These are phyloP conservation scores for Beta corolliflora DNA, from an alignment of 179 eudicot genomes.

Conservation along the genomic window DNA sequence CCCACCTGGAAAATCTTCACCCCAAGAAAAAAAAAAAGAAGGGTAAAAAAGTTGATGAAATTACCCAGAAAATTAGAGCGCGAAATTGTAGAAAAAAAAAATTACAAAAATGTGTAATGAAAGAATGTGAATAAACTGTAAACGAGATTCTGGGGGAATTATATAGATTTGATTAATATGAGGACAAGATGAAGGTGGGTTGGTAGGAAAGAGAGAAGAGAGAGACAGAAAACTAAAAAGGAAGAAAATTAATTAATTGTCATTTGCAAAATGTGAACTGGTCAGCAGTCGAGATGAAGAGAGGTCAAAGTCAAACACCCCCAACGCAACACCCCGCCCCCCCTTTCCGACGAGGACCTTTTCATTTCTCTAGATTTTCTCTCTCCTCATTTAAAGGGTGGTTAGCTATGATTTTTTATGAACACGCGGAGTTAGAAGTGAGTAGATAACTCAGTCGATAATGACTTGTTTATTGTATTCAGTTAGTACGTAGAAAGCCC, in stretches of 20 bases:
- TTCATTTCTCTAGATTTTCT: not conserved
- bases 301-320: conserved; percentile 16
- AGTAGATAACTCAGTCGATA: no score
- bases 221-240: not conserved
- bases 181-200: not conserved
- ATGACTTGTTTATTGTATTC: no score
- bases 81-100: not conserved
- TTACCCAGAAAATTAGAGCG: not conserved
- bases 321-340: not conserved
- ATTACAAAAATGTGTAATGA: not conserved
- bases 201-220: not conserved
- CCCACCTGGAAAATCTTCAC: conserved; percentile 2
- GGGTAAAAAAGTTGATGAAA: not conserved
- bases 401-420: no score
- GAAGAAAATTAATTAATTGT: not conserved
- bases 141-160: conserved; percentile 4
- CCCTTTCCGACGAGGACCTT: not conserved
- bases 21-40: not conserved
- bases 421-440: no score
- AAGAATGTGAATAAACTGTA: conserved; percentile 13
- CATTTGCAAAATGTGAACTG: conserved; percentile 10
- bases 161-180: not conserved
- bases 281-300: not conserved
- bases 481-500: no score
- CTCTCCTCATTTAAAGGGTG: not conserved